These are phyloP conservation scores for Blastocystis sp. DNA, from an alignment of 352 stramenopile species.

Conservation along the genomic window DNA sequence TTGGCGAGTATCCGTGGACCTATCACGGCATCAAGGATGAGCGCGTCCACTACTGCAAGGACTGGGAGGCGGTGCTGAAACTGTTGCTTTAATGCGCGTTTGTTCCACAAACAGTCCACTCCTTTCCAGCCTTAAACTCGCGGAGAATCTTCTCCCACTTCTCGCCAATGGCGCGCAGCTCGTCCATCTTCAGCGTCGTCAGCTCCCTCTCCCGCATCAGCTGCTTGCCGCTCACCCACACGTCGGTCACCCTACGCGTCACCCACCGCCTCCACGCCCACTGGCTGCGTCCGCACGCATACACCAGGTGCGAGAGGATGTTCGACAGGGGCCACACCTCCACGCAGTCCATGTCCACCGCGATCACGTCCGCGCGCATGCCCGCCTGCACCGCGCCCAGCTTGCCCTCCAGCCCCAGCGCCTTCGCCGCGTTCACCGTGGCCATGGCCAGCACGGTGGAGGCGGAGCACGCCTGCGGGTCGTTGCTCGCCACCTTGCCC, in stretches of 20 bases:
- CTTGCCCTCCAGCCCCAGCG: conserved; percentile 78
- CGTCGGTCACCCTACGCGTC: conserved; percentile 78
- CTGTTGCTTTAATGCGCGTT: conserved; percentile 7
- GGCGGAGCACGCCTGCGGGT: conserved; percentile 73
- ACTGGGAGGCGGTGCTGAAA: conserved; percentile 10
- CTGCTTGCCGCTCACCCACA: conserved; percentile 82
- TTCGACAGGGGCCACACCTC: conserved; percentile 84
- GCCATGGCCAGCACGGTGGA: conserved; percentile 77
- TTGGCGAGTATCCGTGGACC: conserved; percentile 54
- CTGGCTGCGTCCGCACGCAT: conserved; percentile 79
- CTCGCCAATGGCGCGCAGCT: conserved; percentile 70
- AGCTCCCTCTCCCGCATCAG: conserved; percentile 78
- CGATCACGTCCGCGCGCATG: conserved; percentile 81
- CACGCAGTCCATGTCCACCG: conserved; percentile 78
- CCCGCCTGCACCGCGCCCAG: conserved; percentile 82
- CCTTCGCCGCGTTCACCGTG: conserved; percentile 83
- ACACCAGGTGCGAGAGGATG: conserved; percentile 81
- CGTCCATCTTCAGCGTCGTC: conserved; percentile 80
- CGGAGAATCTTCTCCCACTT: conserved; percentile 69
- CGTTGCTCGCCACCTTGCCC: conserved; percentile 78
- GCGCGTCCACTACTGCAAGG: conserved; percentile 41
- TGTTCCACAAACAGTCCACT: background rate
- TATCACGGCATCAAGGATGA: conserved; percentile 31
- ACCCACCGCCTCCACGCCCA: background rate
- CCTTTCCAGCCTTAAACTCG: conserved; percentile 63